Evolutionary conservation across 805 yeast genomes (phyloP).

Genomic region (Lachancea meyersii): DNA sequence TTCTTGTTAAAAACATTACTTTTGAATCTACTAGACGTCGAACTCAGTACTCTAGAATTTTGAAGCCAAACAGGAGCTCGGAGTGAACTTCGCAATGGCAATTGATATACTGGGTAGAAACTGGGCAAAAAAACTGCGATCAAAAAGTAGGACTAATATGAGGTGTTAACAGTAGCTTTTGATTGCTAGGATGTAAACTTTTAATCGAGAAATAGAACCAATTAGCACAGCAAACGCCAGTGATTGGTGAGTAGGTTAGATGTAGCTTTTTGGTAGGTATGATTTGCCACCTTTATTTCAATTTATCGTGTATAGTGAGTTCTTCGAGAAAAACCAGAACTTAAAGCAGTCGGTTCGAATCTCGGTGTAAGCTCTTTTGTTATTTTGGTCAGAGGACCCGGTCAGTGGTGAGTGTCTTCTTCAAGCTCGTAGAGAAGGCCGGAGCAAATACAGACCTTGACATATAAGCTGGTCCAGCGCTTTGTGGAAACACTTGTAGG

Average conservation of each 20-base stretch:
- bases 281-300: neutral
- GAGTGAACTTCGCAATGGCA: too few relatives aligned
- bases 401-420: neutral
- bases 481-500: slow-evolving; percentile 31
- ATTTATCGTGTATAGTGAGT: neutral
- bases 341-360: neutral
- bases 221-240: neutral
- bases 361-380: neutral
- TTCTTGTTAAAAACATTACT: slow-evolving; percentile 92
- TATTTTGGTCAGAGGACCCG: too few relatives aligned
- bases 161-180: too few relatives aligned
- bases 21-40: neutral
- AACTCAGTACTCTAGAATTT: too few relatives aligned
- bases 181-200: neutral
- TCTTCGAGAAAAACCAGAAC: neutral
- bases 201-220: neutral
- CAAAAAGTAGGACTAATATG: too few relatives aligned
- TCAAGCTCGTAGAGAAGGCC: slow-evolving; percentile 31
- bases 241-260: too few relatives aligned
- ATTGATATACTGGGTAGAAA: too few relatives aligned
- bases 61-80: too few relatives aligned
- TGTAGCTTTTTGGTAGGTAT: too few relatives aligned
- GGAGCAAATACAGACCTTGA: slow-evolving; percentile 32
- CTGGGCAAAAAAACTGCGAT: too few relatives aligned
- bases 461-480: slow-evolving; percentile 34